phyloP scores from a whole-genome alignment of 176 grass and related monocot genomes.

The Elymus sibiricus region DNA sequence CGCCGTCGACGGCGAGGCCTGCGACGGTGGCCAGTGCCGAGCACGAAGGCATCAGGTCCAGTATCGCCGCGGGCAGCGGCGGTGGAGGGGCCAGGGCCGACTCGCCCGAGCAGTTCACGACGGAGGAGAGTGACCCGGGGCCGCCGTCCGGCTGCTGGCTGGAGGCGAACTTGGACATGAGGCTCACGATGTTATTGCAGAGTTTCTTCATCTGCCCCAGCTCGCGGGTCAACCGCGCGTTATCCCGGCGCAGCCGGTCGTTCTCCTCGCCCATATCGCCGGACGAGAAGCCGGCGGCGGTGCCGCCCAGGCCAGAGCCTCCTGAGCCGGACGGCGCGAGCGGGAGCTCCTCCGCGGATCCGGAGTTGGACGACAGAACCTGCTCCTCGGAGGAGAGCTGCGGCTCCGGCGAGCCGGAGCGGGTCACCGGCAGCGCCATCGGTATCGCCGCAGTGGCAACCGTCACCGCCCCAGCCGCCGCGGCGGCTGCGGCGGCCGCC shows the following conservation, averaged over 20 bases:
- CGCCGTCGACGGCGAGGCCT: constrained; percentile 11
- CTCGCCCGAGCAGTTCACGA: constrained; percentile 40
- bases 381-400: constrained; percentile 63
- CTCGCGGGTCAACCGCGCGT: constrained; percentile 67
- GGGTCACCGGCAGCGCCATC: constrained; percentile 43
- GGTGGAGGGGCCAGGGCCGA: constrained; percentile 23
- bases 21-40: constrained; percentile 12
- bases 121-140: constrained; percentile 28
- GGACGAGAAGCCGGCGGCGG: constrained; percentile 20
- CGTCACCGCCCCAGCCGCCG: constrained; percentile 23
- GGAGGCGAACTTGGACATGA: constrained; percentile 73
- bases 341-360: constrained; percentile 9
- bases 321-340: constrained; percentile 25
- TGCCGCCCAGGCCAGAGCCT: constrained; percentile 19
- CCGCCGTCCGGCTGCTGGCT: constrained; percentile 31
- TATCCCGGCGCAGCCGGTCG: constrained; percentile 61
- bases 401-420: constrained; percentile 34
- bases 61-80: constrained; percentile 26
- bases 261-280: constrained; percentile 71
- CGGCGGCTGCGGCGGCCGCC: background rate
- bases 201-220: constrained; percentile 86
- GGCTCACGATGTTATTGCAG: constrained; percentile 78
- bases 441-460: constrained; percentile 48
- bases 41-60: constrained; percentile 73
- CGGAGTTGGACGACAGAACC: constrained; percentile 66